Evolutionary conservation across 140 eudicot genomes (phyloP).

Genomic region (Stevia rebaudiana): DNA sequence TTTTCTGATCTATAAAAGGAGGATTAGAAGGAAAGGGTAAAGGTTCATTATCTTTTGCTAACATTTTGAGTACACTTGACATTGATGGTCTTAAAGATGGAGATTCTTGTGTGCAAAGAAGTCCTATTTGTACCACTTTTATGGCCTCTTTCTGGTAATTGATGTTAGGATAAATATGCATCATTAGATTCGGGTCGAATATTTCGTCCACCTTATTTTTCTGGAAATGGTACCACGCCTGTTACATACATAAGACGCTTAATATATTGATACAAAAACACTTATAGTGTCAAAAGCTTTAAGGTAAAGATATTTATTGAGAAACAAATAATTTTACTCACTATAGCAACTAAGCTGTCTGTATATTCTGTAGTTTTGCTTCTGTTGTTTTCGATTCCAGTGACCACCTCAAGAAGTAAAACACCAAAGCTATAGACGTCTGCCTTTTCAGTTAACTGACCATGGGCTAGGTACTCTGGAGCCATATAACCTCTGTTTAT

Average conservation of each 20-base stretch:
- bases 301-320: too few species aligned
- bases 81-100: constrained; percentile 71
- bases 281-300: too few species aligned
- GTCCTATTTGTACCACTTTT: constrained; percentile 75
- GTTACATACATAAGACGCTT: constrained; percentile 10
- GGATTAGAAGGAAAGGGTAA: constrained; percentile 70
- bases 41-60: constrained; percentile 49
- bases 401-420: constrained; percentile 63
- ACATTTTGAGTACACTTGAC: constrained; percentile 61
- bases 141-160: constrained; percentile 32
- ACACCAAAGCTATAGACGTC: constrained; percentile 92
- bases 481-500: constrained; percentile 82
- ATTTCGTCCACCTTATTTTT: constrained; percentile 58
- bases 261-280: too few species aligned
- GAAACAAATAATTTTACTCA: constrained; percentile 27
- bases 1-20: constrained; percentile 69
- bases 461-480: constrained; percentile 87
- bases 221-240: constrained; percentile 88
- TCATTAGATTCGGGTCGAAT: constrained; percentile 64
- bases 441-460: constrained; percentile 78
- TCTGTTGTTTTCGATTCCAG: constrained; percentile 66
- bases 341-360: constrained; percentile 59
- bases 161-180: constrained; percentile 34
- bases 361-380: constrained; percentile 53
- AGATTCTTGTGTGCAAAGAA: constrained; percentile 81